Evolutionary conservation across 306 rosid species (phyloP).

Genomic region (Prunus mongolica): DNA sequence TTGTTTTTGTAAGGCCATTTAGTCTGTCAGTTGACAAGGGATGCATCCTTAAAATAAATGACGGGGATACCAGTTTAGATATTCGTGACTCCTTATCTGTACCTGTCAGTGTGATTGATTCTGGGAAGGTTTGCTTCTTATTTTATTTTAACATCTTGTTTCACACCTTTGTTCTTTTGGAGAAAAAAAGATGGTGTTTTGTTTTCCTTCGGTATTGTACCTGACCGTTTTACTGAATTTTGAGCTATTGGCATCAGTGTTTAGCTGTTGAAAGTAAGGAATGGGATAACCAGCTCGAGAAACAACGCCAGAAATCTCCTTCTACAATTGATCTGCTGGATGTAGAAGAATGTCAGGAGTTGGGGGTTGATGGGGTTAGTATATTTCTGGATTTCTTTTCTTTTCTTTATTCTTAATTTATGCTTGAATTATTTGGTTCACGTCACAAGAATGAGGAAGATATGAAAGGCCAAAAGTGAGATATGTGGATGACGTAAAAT

Average conservation of each 20-base stretch:
- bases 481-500: background rate
- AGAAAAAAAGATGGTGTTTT: background rate
- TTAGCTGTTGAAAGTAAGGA: conserved; percentile 33
- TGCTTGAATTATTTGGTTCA: background rate
- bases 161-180: background rate
- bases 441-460: background rate
- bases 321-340: conserved; percentile 29
- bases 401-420: background rate
- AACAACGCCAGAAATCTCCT: conserved; percentile 40
- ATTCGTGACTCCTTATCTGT: conserved; percentile 41
- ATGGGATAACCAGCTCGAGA: conserved; percentile 40
- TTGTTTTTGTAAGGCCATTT: conserved; percentile 41
- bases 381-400: background rate
- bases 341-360: conserved; percentile 26
- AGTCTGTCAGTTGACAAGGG: conserved; percentile 38
- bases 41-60: conserved; percentile 27
- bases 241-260: conserved; percentile 34
- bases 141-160: background rate
- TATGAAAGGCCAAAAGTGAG: background rate
- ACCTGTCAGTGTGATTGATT: conserved; percentile 49
- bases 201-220: background rate
- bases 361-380: conserved; percentile 43
- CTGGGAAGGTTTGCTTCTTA: conserved; percentile 41
- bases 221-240: conserved; percentile 2
- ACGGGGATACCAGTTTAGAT: conserved; percentile 32